Evolutionary conservation across 2,329 filamentous ascomycete species (phyloP).

Genomic region (Colletotrichum sp.): DNA sequence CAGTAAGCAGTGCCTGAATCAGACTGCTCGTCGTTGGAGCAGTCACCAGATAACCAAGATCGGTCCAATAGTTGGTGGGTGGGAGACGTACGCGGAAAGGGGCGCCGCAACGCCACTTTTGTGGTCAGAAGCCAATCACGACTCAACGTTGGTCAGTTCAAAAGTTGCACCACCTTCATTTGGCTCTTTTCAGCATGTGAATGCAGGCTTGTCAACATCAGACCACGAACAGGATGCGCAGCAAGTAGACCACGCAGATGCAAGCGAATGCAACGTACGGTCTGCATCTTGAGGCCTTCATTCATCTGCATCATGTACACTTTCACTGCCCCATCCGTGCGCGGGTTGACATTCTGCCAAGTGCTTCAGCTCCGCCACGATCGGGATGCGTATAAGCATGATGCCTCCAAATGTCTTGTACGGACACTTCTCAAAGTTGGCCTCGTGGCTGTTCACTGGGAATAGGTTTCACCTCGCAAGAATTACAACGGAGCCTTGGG

Average conservation of each 20-base stretch:
- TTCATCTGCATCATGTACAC: not conserved
- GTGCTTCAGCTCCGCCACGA: not conserved
- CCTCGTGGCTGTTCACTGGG: not conserved
- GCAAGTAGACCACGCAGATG: not conserved
- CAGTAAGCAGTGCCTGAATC: not conserved
- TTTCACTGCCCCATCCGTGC: not conserved
- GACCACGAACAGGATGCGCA: not conserved
- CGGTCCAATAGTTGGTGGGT: not conserved
- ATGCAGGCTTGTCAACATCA: not conserved
- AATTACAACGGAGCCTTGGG: not conserved
- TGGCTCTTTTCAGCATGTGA: slow-evolving; percentile 7
- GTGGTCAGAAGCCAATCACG: not conserved
- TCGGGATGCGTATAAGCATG: not conserved
- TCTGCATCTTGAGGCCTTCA: not conserved
- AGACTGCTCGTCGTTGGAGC: not conserved
- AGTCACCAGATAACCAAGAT: not conserved
- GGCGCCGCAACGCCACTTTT: not conserved
- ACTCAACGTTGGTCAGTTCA: not conserved
- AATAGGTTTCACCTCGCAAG: not conserved
- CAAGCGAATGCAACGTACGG: not conserved
- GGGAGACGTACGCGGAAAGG: not conserved
- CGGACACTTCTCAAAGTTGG: not conserved
- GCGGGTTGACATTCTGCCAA: not conserved
- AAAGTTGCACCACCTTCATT: not conserved
- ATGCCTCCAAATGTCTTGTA: not conserved